Percentiles rank a stretch among this genome's conserved stretches.
phyloP scores from a whole-genome alignment of 441 rosid species.

The Isatis lusitanica region DNA sequence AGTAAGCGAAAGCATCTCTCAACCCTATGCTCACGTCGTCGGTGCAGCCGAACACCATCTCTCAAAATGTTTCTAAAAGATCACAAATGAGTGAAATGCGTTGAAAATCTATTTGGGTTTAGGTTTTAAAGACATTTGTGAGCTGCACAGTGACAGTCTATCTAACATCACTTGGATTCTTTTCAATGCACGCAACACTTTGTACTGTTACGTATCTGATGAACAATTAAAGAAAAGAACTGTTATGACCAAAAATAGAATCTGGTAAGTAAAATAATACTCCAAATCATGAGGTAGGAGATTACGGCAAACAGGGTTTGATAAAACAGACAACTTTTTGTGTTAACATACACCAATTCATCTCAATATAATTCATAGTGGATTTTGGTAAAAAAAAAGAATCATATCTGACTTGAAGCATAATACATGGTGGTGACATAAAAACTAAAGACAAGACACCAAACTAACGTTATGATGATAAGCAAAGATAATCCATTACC shows the following conservation, averaged over 20 bases:
- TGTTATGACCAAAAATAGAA: background rate
- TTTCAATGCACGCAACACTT: slow-evolving; percentile 27
- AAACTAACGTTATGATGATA: slow-evolving; percentile 28
- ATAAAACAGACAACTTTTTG: no score
- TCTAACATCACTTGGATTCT: slow-evolving; percentile 34
- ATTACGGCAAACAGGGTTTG: background rate
- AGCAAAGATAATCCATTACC: slow-evolving; percentile 16
- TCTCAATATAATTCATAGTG: background rate
- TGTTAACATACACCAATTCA: background rate
- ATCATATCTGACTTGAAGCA: slow-evolving; percentile 27
- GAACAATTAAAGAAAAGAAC: background rate
- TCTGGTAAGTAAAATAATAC: background rate
- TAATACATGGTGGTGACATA: slow-evolving; percentile 27
- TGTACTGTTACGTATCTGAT: slow-evolving; percentile 1
- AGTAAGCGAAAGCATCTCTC: slow-evolving; percentile 65
- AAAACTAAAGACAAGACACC: slow-evolving; percentile 32
- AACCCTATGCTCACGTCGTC: slow-evolving; percentile 46
- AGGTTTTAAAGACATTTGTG: slow-evolving; percentile 6
- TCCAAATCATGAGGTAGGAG: background rate
- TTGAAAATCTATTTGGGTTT: background rate
- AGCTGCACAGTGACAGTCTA: slow-evolving; percentile 28
- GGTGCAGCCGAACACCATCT: slow-evolving; percentile 30
- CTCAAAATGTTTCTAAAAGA: background rate
- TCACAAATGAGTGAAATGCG: background rate
- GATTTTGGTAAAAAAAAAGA: background rate